These are phyloP conservation scores for Helicocarpus griseus DNA, from an alignment of 2,329 filamentous ascomycete species.

Conservation along the genomic window DNA sequence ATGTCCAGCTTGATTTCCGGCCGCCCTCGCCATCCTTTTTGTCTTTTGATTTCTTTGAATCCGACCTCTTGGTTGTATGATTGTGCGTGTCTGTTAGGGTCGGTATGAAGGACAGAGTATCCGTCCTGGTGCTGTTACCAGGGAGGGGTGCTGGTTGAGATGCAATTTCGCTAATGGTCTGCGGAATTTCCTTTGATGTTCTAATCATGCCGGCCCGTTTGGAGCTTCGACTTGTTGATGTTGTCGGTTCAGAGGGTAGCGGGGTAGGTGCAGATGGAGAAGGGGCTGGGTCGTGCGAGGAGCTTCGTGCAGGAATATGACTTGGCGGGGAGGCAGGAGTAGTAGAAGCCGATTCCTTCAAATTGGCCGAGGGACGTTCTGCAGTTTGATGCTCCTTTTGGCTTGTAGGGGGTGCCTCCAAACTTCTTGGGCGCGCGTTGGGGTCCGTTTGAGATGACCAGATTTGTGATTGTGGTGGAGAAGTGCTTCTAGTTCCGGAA, in stretches of 20 bases:
- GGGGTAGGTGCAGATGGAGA: conserved; percentile 39
- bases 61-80: conserved; percentile 58
- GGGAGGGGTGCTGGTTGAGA: conserved; percentile 59
- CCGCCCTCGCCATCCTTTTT: conserved; percentile 64
- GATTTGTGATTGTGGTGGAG: conserved; percentile 33
- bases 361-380: conserved; percentile 10
- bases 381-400: conserved; percentile 46
- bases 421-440: conserved; percentile 45
- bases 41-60: conserved; percentile 54
- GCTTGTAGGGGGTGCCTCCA: conserved; percentile 40
- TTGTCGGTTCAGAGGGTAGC: conserved; percentile 16
- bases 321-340: neutral
- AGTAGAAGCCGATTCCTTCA: conserved; percentile 12
- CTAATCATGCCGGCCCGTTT: conserved; percentile 25
- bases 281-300: conserved; percentile 37
- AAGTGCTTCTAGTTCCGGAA: conserved; percentile 21
- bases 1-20: conserved; percentile 64
- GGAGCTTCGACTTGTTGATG: conserved; percentile 17
- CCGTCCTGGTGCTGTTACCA: conserved; percentile 61
- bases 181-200: conserved; percentile 30
- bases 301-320: conserved; percentile 44
- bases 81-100: conserved; percentile 56
- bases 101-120: conserved; percentile 70
- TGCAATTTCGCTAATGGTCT: conserved; percentile 55
- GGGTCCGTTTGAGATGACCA: conserved; percentile 49